Evolutionary conservation across 768 basidiomycete species (phyloP), one percentile per base, ranked within the genome.

Genomic region (Punctularia strigosozonata): DNA sequence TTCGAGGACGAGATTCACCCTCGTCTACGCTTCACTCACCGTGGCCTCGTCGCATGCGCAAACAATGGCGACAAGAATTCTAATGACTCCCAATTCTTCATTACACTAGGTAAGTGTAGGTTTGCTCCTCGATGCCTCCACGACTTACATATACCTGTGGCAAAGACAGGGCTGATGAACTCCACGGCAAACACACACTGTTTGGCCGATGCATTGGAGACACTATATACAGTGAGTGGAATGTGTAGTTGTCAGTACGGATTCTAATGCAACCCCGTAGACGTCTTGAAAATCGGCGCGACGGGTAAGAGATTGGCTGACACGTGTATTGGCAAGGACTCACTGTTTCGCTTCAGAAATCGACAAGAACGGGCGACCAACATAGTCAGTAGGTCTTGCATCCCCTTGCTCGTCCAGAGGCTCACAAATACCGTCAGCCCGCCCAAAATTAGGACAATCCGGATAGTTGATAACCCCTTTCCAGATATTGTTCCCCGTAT

Each of bases 1-100:
- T 95, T 95, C 47, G 83, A 89, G 54, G 90, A 95, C 61, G 92
- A 98, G 59, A 78, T 90, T 15, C 90, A 94, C 50, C 89, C 91
- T 3, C 75, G 95, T 25, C 64, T 99, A 43, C 80, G 86, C 26
- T 97, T 85, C 57, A 62, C 77, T 1, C 84, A 98, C 51, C 82
- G 95, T 38, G 95, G 95, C 1, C 58, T 98, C 2, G 79, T 99
- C 1, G 95, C 71, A 1, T 92, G 95, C 87, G 95, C 95, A 4
- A 95, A 95, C 50, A 79, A 72, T 41, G 89, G 90, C 7, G 68
- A 69, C 21, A 87, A 84, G 57, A 73, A 92, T 52, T 77, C 86
- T 3, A 99, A 99, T 47, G 83, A 87, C 39, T 94, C 89, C 0
- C 94, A 98, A 56, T 98, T 90, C 61, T 82, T 97, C 54, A 80